Base-by-base conservation (phyloP, 1,284 basidiomycete species). In the Ganoderma sp. region DNA sequence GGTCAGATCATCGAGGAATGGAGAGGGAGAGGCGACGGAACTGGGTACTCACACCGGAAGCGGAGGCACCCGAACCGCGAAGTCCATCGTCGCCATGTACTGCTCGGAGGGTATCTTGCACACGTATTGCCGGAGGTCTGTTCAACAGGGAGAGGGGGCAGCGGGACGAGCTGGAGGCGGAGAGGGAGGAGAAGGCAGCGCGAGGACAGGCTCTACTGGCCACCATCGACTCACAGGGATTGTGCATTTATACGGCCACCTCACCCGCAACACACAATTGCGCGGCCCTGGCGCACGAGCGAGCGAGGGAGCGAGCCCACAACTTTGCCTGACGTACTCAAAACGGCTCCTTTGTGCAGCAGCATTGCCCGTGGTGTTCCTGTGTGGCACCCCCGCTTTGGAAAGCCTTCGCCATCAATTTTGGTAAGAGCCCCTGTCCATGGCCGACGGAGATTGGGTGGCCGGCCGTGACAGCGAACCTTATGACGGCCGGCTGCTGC, bases 251-350 rank as follows among this genome's bases (percentile, higher is more conserved):
- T 34, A 34, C 6, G 25, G 32, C 32, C 12, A 2, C 2, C 19
- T 1, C 34, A 17, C 2, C 34, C 8, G 48, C 48, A 34, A 37
- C 19, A 57, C 56, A 57, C 56, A 57, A 57, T 57, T 14, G 28
- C 34, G 32, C 56, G 9, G 17, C 32, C 32, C 32, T 0, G 32
- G 32, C 32, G 32, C 32, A 3, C 56, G 19, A 34, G 3, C 37
- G 1, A 10, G 37, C 37, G 37, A 10, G 37, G 34, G 19, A 19
- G 19, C 56, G 48, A 50, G 48, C 15, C 56, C 17, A 28, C 15
- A 57, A 39, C 56, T 57, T n/a, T 6, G n/a, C 28, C 56, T 32
- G 32, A 57, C 56, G n/a, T n/a, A 9, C 34, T 37, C 56, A 57
- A 57, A 56, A n/a, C 9, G 34, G 5, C 12, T 22, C 25, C 19